These are phyloP conservation scores for Coffea humblotiana DNA, from an alignment of 305 asterid species.

Conservation along the genomic window DNA sequence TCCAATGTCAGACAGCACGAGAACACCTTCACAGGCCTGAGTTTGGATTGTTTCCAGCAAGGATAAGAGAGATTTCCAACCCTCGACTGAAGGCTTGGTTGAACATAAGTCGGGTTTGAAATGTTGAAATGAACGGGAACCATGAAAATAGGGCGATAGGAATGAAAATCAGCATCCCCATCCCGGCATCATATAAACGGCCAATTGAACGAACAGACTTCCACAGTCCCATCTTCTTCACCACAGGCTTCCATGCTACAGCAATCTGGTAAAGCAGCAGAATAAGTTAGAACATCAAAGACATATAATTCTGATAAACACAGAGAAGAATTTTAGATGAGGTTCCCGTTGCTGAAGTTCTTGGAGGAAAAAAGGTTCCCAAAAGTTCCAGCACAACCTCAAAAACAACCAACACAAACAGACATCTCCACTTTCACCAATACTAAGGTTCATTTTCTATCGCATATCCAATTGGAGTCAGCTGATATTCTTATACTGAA, in stretches of 20 bases:
- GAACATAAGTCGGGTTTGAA: constrained; percentile 96
- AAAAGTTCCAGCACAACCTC: no score
- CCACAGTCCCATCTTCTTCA: constrained; percentile 85
- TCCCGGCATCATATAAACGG: constrained; percentile 95
- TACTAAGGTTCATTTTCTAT: neutral
- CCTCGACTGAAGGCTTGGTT: constrained; percentile 99
- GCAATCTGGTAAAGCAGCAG: constrained; percentile 54
- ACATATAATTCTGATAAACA: no score
- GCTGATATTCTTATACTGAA: neutral
- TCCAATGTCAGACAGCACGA: no score
- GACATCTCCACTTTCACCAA: no score
- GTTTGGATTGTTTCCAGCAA: constrained; percentile 99
- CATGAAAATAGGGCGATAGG: constrained; percentile 90
- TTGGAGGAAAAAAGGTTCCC: no score
- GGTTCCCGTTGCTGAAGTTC: neutral
- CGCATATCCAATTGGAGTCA: neutral
- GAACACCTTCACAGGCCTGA: constrained; percentile 35
- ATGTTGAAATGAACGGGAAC: constrained; percentile 97
- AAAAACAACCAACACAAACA: no score
- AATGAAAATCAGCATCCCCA: constrained; percentile 87
- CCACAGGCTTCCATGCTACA: constrained; percentile 74
- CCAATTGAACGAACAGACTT: constrained; percentile 77
- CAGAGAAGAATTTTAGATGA: no score
- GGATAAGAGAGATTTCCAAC: constrained; percentile 92
- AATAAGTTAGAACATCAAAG: neutral